Evolutionary conservation across 2,329 filamentous ascomycete species (phyloP), one percentile per base, ranked within the genome.

Genomic region (Colletotrichum salicis): DNA sequence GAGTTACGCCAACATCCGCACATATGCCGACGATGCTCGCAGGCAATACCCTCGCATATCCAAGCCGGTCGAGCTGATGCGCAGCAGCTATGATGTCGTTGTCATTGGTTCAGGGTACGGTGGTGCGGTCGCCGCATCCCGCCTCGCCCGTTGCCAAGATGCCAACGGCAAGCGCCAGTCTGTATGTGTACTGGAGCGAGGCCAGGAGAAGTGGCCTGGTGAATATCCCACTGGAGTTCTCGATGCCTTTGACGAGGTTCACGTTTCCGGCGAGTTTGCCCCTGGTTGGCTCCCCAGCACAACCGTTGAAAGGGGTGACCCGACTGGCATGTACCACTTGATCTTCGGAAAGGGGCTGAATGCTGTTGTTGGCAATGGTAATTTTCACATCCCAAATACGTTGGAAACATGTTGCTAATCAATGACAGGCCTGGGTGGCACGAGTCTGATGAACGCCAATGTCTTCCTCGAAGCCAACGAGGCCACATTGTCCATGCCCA

Each of bases 71-170:
- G 86, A 90, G 76, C 80, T 90, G 31, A 86, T 92, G 77, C 84
- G 86, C 31, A 81, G 82, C 67, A 81, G 82, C 7, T 93, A 93
- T 75, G 91, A 93, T 79, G 88, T 88, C 51, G 86, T 93, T 12
- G 89, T 93, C 35, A 88, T 93, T 69, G 91, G 91, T 1, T 92
- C 90, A 11, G 91, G 91, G 1, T 93, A 93, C 78, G 91, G 91
- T 29, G 91, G 90, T 51, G 88, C 87, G 29, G 88, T 93, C 24
- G 91, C 91, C 3, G 91, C 91, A 0, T 89, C 89, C 27, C 85
- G 90, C 12, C 89, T 92, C 86, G 87, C 90, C 3, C 85, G 91
- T 65, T 87, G 87, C 1, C 87, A 70, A 35, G 70, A 70, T 55
- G 78, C 78, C 0, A 64, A 68, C 7, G 83, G 73, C n/a, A 71